Evolutionary conservation across 345 rosid species (phyloP).

Genomic region (Arabidopsis suecica): DNA sequence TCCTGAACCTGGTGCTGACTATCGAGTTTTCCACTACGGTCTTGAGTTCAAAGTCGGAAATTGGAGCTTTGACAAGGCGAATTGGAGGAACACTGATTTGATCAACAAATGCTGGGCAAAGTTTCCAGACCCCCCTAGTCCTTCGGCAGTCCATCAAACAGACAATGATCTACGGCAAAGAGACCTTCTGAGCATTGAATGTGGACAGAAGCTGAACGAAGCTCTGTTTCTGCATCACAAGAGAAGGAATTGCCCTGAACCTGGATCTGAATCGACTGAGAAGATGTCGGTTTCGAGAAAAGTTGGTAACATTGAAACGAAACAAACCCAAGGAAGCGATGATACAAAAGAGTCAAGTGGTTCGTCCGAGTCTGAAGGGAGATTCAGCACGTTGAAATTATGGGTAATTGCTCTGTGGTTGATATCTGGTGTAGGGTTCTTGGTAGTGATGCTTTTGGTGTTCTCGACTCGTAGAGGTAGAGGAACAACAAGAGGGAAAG

Average conservation of each 20-base stretch:
- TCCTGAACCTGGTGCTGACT: conserved; percentile 77
- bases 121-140: conserved; percentile 89
- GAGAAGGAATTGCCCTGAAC: conserved; percentile 71
- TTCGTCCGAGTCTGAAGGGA: conserved; percentile 51
- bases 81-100: conserved; percentile 80
- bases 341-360: conserved; percentile 46
- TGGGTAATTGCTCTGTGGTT: conserved; percentile 83
- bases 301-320: conserved; percentile 34
- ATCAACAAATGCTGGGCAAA: conserved; percentile 86
- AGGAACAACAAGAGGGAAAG: conserved; percentile 63
- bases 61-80: conserved; percentile 98
- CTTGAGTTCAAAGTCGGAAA: conserved; percentile 84
- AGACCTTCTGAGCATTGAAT: conserved; percentile 93
- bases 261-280: conserved; percentile 40
- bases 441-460: conserved; percentile 60
- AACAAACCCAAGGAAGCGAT: conserved; percentile 38
- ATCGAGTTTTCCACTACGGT: conserved; percentile 95
- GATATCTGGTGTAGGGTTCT: conserved; percentile 74
- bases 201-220: conserved; percentile 78
- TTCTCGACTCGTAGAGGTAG: conserved; percentile 63
- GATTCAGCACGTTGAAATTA: conserved; percentile 62
- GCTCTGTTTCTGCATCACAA: conserved; percentile 82
- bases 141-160: conserved; percentile 59
- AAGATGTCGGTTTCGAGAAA: conserved; percentile 31
- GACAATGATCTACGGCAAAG: conserved; percentile 56